These are phyloP conservation scores for Ligustrum vulgare DNA, from an alignment of 257 asterid species.

Conservation along the genomic window DNA sequence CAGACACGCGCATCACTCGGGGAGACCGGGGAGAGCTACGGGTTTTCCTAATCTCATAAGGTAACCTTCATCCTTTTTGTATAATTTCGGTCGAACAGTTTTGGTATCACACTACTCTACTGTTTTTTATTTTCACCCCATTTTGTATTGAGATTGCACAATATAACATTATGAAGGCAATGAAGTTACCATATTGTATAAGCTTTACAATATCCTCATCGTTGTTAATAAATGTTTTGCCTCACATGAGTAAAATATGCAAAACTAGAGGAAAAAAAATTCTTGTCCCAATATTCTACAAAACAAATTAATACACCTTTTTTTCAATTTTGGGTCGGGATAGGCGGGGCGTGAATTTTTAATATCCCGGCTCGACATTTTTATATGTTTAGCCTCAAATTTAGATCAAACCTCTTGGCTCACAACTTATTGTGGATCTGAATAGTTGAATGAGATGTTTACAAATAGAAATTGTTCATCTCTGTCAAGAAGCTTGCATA, in stretches of 20 bases:
- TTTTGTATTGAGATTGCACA: neutral
- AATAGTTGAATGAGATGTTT: neutral
- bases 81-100: neutral
- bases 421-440: neutral
- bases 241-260: neutral
- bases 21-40: constrained; percentile 90
- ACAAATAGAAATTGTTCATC: neutral
- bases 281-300: neutral
- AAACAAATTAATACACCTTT: neutral
- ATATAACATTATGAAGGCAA: neutral
- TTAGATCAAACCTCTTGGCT: neutral
- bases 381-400: neutral
- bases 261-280: neutral
- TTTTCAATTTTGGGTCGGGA: neutral
- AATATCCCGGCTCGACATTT: neutral
- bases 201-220: neutral
- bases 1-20: constrained; percentile 75
- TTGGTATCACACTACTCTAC: neutral
- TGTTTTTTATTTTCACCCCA: neutral
- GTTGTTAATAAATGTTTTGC: neutral
- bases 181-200: neutral
- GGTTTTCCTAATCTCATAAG: constrained; percentile 74
- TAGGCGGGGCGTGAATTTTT: neutral
- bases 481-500: constrained; percentile 43
- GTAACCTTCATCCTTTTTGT: neutral